Base-by-base conservation (phyloP, 495 filamentous ascomycete species). In the Peziza echinospora region DNA sequence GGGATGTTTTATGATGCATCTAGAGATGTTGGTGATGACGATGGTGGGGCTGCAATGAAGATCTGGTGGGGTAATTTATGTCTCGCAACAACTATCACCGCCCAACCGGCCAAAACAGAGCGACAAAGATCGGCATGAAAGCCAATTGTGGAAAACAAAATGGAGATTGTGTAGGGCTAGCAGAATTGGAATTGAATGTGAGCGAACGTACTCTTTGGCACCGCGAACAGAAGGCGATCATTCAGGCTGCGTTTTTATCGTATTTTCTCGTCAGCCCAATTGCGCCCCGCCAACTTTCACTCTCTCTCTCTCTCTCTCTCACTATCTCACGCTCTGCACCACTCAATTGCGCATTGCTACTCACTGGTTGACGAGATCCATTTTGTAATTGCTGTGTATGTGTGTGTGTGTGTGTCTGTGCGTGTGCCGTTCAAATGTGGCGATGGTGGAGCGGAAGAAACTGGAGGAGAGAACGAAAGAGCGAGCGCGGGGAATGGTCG, bases 141-240 rank as follows among this genome's bases (percentile, higher is more conserved):
- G 3, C 13, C 30, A 37, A 37, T 37, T 37, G 13, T 3, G 30
- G 19, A 13, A 17, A 37, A 13, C 8, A n/a, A 34, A n/a, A 34
- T 34, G 26, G 26, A 34, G 26, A 7, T 34, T 7, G 26, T 7
- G 26, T 8, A 34, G 30, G 7, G 26, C 5, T 40, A 3, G 43
- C 37, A 43, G 16, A 48, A 46, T 42, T 43, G 23, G 10, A 43
- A 42, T 8, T 47, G 48, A 54, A 46, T 49, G 46, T 41, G 45
- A 48, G 47, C 44, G 42, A 45, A 76, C 81, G 62, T 67, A 84
- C 85, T 97, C 67, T 97, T 97, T 40, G 89, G 89, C 19, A 96
- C 84, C 48, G 89, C 89, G 59, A 97, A 94, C 49, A 97, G 73
- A 41, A 96, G 75, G 54, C 87, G 79, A 63, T 84, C 84, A 70